Evolutionary conservation across 139 green algal genomes (phyloP), one percentile per base, ranked within the genome.

Genomic region (Chlorella ohadii): DNA sequence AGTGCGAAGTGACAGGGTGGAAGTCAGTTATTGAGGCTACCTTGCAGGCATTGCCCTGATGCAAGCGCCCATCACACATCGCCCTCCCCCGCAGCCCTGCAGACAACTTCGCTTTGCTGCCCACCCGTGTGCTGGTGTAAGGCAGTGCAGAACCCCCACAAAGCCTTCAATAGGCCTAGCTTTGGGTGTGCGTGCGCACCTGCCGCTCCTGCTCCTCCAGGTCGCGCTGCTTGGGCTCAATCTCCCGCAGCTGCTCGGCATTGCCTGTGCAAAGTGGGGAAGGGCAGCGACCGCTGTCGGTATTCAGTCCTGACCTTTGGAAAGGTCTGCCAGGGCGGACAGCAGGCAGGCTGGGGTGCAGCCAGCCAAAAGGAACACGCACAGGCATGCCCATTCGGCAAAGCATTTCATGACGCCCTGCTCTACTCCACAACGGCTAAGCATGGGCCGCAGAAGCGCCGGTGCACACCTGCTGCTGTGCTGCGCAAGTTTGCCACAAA

Each of bases 191-290:
- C n/a, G n/a, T n/a, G 17, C 74, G 11, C 55, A 81, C 76, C 76
- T 82, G 57, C 25, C 33, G 38, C 63, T 78, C 56, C 61, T 84
- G 81, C 34, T 55, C 57, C 22, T 88, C 68, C 27, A 89, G 74
- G 23, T 89, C 75, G 5, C 20, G 19, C 47, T 73, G 44, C 82
- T 88, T 88, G 9, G 31, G 12, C 4, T 36, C 56, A 23, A 88
- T 64, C 57, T 89, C 82, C 17, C 51, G 55, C 76, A 84, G n/a
- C 41, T 66, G 63, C 70, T 86, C 44, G 47, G 38, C 17, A 51
- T 59, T 61, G 74, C 74, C 74, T 81, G 74, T 33, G 44, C 44
- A 51, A 9, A 51, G 44, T 16, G 44, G 9, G 44, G 44, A 51
- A 51, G 44, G 44, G n/a, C n/a, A n/a, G n/a, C n/a, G n/a, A n/a